Percentiles rank a stretch among this genome's conserved stretches.
These are phyloP conservation scores for Akanthomyces lecanii DNA, from an alignment of 2,329 filamentous ascomycete genomes.

Conservation along the genomic window DNA sequence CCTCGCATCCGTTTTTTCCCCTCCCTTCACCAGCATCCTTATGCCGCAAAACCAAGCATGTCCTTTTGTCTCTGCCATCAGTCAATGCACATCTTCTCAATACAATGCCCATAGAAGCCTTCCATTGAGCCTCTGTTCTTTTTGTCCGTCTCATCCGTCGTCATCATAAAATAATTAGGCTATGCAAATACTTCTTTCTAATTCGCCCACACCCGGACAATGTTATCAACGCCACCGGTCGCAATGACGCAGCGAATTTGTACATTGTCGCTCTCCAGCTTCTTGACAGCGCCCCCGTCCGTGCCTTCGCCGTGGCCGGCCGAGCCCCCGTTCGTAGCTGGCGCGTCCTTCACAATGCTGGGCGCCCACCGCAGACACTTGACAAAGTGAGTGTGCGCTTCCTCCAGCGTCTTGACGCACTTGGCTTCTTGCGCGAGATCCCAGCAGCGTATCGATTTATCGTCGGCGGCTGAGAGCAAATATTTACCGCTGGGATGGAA, in stretches of 20 bases:
- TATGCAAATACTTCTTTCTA: constrained; percentile 22
- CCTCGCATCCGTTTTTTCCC: background rate
- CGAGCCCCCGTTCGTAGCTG: constrained; percentile 25
- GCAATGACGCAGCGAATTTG: constrained; percentile 79
- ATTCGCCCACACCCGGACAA: constrained; percentile 71
- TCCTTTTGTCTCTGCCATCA: background rate
- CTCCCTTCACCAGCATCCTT: background rate
- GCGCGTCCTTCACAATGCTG: constrained; percentile 59
- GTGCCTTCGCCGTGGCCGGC: constrained; percentile 26
- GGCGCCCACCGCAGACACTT: constrained; percentile 87
- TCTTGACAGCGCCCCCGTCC: constrained; percentile 39
- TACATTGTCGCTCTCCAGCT: constrained; percentile 49
- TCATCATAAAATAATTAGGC: constrained; percentile 6
- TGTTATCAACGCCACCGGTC: constrained; percentile 77
- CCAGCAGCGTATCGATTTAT: constrained; percentile 92
- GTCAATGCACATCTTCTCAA: background rate
- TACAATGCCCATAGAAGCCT: background rate
- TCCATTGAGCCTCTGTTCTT: background rate
- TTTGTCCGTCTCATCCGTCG: background rate
- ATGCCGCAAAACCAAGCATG: background rate
- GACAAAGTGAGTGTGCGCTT: constrained; percentile 79
- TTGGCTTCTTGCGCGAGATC: constrained; percentile 86
- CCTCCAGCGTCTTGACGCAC: constrained; percentile 75
- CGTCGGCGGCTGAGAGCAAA: constrained; percentile 78
- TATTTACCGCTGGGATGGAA: constrained; percentile 94